Percentiles rank a stretch among this genome's conserved stretches.
Evolutionary conservation across 495 filamentous ascomycete genomes (phyloP).

Genomic region (Saxispiralis lemnorum): DNA sequence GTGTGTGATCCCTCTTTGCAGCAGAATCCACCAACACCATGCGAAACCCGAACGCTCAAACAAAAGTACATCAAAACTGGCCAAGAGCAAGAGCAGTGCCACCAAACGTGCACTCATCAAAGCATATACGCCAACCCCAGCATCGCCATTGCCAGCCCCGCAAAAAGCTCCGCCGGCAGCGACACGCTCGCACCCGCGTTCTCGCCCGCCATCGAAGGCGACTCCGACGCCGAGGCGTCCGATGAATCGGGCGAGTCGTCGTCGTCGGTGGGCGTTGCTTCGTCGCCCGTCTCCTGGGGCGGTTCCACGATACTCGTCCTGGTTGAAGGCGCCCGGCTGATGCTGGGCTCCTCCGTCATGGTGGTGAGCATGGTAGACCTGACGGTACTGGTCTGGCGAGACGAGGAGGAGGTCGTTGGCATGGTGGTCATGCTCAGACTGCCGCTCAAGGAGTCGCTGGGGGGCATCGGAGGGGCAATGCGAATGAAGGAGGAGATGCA

Average conservation of each 20-base stretch:
- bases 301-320: not conserved
- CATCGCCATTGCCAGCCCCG: not conserved
- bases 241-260: not conserved
- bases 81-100: no score
- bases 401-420: not conserved
- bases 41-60: no score
- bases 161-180: not conserved
- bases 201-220: not conserved
- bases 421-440: not conserved
- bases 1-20: no score
- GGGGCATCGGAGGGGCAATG: not conserved
- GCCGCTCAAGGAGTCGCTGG: not conserved
- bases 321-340: not conserved
- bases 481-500: constrained; percentile 1
- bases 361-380: not conserved
- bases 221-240: not conserved
- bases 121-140: constrained; percentile 2
- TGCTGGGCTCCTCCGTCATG: not conserved
- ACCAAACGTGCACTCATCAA: not conserved
- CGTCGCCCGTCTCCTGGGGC: not conserved
- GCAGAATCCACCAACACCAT: no score
- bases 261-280: not conserved
- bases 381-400: not conserved
- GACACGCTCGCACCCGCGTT: not conserved
- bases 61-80: no score